A percentile compares a stretch with the other conserved stretches of the same genome.
Evolutionary conservation across 140 eudicot species (phyloP).

Genomic region (Cichorium intybus): DNA sequence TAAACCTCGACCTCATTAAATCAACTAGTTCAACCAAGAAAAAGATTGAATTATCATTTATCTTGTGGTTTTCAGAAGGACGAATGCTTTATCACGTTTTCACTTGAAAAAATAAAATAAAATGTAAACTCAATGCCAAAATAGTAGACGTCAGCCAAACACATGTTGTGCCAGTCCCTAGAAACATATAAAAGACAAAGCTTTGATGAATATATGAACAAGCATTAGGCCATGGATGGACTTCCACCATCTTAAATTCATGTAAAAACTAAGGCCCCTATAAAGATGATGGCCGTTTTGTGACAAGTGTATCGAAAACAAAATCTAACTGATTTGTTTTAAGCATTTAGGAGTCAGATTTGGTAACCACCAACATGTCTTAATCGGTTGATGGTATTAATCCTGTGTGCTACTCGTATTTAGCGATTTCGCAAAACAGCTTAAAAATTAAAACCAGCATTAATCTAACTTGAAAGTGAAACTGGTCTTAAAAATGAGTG

Average conservation of each 20-base stretch:
- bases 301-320: background rate
- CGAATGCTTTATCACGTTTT: background rate
- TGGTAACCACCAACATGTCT: background rate
- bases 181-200: slow-evolving; percentile 2
- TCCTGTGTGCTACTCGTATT: background rate
- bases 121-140: slow-evolving; percentile 4
- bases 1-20: background rate
- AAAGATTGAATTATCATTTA: no score
- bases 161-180: background rate
- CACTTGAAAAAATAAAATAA: background rate
- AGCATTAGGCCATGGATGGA: slow-evolving; percentile 8
- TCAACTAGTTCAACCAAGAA: no score
- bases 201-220: background rate
- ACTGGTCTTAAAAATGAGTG: no score
- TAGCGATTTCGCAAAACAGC: background rate
- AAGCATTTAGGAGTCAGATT: background rate
- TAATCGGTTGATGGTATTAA: background rate
- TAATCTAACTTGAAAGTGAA: background rate
- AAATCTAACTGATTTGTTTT: background rate
- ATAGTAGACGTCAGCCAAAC: slow-evolving; percentile 2
- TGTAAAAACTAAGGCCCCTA: background rate
- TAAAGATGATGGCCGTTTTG: background rate
- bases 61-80: no score
- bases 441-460: background rate
- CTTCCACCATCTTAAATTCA: background rate